Evolutionary conservation across 345 rosid genomes (phyloP), one percentile per base, ranked within the genome.

Genomic region (Salix brachista): DNA sequence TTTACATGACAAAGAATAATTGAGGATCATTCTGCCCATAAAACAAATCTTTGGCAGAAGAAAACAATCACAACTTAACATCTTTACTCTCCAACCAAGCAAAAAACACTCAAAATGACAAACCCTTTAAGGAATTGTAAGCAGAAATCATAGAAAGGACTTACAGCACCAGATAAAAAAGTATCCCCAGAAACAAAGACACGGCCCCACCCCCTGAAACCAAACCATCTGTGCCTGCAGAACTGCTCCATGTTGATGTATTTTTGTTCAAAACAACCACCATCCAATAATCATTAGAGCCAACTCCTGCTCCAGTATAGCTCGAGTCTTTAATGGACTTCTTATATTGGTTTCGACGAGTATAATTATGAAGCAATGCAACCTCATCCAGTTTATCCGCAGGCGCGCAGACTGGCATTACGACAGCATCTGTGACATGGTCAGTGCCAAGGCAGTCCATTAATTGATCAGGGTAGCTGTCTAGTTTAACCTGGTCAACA

Each of bases 241-340:
- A 89, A 58, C 84, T 87, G 3, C 46, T 42, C 39, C 97, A 97
- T 0, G 75, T 70, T 2, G 71, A 84, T 1, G 88, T 86, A 56
- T 44, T 87, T 0, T 88, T 84, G 0, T 81, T 75, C 68, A 95
- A 69, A 28, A 93, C 89, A 11, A 89, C 77, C 39, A 95, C 97
- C 90, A 87, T 90, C 99, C 97, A 91, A 62, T 93, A 86, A 9
- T 89, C 88, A 44, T 87, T 88, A 7, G 90, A 84, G 4, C 92
- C 90, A 4, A 90, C 66, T 17, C 97, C 99, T 0, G 85, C 90
- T 0, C 90, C 94, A 0, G 81, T 84, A 48, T 75, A 91, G 73
- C 67, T 82, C 5, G 96, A 84, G 78, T 91, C 87, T 23, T 93
- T 95, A 16, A 90, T 39, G 67, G 77, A 88, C 75, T 25, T 84